Base-by-base conservation (phyloP, 176 grass and related monocot genomes). In the Bolboschoenus planiculmis region DNA sequence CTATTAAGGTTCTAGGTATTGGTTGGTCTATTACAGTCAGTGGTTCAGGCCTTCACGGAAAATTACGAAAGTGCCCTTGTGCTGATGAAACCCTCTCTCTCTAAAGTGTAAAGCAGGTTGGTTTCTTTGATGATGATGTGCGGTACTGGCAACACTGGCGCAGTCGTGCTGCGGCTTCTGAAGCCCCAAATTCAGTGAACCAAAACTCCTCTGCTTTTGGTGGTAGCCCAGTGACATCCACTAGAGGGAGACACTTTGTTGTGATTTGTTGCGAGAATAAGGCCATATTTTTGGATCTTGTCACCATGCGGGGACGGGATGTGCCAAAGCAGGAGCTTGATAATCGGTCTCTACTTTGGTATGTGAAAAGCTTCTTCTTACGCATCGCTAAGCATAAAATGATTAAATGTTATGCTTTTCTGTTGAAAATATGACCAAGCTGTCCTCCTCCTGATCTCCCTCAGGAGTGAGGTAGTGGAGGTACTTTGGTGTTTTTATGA, bases 181-280 rank as follows among this genome's bases (percentile, higher is more conserved):
- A 99, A 78, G 91, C 91, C 66, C 96, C 92, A 78, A 84, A 84
- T 72, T 87, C 96, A 85, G 90, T 90, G 83, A 99, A 83, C 89
- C 93, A 95, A 57, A 83, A 93, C 46, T 87, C 92, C 10, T 90
- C 91, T 31, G 90, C 87, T 73, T 93, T 95, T 83, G 93, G 77
- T 90, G 93, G 77, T 88, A 82, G 90, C 42, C 93, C 92, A 77
- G 89, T 91, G 58, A 91, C 96, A 76, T 99, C 96, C 42, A 99
- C 96, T 60, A 90, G 91, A 90, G 96, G 96, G 88, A 90, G 96
- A 36, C 96, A 99, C 83, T 99, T 99, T 95, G 90, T 99, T 78
- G 93, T 99, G 42, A 95, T 99, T 93, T 99, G 93, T 48, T 99
- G 96, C 66, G 96, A 95, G 86, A 99, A 99, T 65, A 99, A 99